phyloP scores from a whole-genome alignment of 169 alveolate species.

The Plasmodium relictum region DNA sequence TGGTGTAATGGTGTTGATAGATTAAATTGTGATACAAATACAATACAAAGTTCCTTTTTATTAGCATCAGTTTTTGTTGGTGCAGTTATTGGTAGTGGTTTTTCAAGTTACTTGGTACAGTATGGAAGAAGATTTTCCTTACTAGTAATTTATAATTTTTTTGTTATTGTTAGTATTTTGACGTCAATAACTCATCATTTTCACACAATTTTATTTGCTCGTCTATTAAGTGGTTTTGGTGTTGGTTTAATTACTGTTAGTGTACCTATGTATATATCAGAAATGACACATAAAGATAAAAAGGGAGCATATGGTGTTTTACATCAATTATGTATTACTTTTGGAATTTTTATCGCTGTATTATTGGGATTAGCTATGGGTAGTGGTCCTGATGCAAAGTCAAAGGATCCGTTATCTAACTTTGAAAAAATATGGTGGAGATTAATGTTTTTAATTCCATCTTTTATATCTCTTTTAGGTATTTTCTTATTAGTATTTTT shows the following conservation, averaged over 20 bases:
- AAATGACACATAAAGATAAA: slow-evolving; percentile 84
- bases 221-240: slow-evolving; percentile 87
- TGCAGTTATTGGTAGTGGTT: slow-evolving; percentile 82
- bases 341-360: slow-evolving; percentile 87
- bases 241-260: slow-evolving; percentile 88
- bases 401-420: not conserved
- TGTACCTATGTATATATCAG: slow-evolving; percentile 89
- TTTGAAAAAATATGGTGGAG: slow-evolving; percentile 82
- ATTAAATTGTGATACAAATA: slow-evolving; percentile 31
- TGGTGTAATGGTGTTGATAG: slow-evolving; percentile 79
- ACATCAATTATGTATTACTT: slow-evolving; percentile 87
- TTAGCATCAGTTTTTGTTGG: slow-evolving; percentile 82
- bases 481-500: slow-evolving; percentile 62
- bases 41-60: slow-evolving; percentile 74
- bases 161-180: slow-evolving; percentile 78
- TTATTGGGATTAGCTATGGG: slow-evolving; percentile 85
- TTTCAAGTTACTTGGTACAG: slow-evolving; percentile 78
- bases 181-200: slow-evolving; percentile 81
- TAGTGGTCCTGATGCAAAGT: slow-evolving; percentile 30
- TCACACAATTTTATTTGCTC: slow-evolving; percentile 82
- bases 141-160: slow-evolving; percentile 76
- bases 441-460: slow-evolving; percentile 80
- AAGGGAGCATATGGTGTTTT: slow-evolving; percentile 87
- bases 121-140: slow-evolving; percentile 81
- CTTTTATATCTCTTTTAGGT: slow-evolving; percentile 76